A percentile compares a stretch with the other conserved stretches of the same genome.
Conservation (phyloP, 345 rosid species). For the Populus ilicifolia region DNA sequence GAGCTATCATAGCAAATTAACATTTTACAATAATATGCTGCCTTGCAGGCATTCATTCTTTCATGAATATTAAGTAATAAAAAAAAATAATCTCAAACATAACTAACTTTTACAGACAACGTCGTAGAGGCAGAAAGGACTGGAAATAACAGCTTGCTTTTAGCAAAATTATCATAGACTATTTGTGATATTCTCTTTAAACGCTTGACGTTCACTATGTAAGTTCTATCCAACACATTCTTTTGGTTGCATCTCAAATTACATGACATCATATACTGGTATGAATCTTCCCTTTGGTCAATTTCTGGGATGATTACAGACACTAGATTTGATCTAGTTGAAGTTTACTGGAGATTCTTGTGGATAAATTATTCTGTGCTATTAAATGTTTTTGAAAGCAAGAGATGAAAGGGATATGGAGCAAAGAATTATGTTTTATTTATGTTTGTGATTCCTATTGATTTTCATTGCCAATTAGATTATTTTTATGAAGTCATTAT, state of each 20-base stretch:
- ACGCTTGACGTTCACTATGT: background rate
- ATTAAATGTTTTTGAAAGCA: background rate
- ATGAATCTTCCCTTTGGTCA: background rate
- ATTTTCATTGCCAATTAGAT: background rate
- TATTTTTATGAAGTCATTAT: background rate
- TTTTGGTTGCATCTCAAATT: background rate
- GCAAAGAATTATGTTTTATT: background rate
- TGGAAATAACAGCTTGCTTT: background rate
- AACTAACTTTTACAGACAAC: too few relatives aligned
- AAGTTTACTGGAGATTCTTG: background rate
- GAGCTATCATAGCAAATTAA: too few relatives aligned
- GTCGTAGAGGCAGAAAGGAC: too few relatives aligned
- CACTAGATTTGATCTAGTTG: background rate
- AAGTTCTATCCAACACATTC: background rate
- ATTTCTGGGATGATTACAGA: background rate
- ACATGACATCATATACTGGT: background rate
- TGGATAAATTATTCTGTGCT: background rate
- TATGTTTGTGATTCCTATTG: background rate
- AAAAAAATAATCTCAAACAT: too few relatives aligned
- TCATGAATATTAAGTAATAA: too few relatives aligned
- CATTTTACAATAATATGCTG: too few relatives aligned
- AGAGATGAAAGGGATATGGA: background rate
- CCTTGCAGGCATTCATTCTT: too few relatives aligned
- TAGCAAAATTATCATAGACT: background rate
- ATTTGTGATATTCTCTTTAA: background rate